Base-by-base conservation (phyloP, 306 rosid genomes). In the Quercus robur region DNA sequence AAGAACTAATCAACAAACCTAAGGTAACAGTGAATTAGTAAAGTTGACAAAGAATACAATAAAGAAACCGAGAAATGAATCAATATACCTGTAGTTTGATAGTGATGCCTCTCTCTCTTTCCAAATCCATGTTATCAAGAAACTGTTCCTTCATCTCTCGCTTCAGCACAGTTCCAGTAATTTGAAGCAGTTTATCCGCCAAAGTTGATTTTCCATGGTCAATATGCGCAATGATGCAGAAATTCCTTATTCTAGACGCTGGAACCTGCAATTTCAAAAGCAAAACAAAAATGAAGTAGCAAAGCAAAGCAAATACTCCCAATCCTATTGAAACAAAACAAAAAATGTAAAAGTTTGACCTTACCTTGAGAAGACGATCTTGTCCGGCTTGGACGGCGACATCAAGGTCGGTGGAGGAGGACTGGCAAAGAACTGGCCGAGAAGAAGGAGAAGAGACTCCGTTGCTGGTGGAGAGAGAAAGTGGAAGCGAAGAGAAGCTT, bases 91-190 rank as follows among this genome's bases (percentile, higher is more conserved):
- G 99, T 3, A 94, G 89, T 84, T 94, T 94, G 87, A 93, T 93
- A 41, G 99, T 91, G 82, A 93, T 94, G 84, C 99, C 99, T 63
- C 97, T 77, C 86, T 93, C 99, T 75, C 95, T 86, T 90, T 94
- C 99, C 74, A 94, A 86, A 85, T 94, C 98, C 98, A 94, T 92
- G 89, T 94, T 94, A 90, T 94, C 98, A n/a, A 94, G 98, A 81
- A 92, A 94, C 77, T 94, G 98, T 1, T 92, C 97, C 89, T 94
- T 94, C 98, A 94, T 94, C 5, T 94, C 98, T 33, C 98, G 87
- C 81, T 89, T 88, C 49, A 86, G 97, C 4, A 94, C 98, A 19
- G 98, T 94, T 11, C 98, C 98, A 14, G 97, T 94, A 54, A 85
- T 84, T 75, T 92, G 94, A 55, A 94, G 98, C 86, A 94, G 77